A percentile compares a stretch with the other conserved stretches of the same genome.
Evolutionary conservation across 2,329 filamentous ascomycete genomes (phyloP).

Genomic region (Talaromyces sp.): DNA sequence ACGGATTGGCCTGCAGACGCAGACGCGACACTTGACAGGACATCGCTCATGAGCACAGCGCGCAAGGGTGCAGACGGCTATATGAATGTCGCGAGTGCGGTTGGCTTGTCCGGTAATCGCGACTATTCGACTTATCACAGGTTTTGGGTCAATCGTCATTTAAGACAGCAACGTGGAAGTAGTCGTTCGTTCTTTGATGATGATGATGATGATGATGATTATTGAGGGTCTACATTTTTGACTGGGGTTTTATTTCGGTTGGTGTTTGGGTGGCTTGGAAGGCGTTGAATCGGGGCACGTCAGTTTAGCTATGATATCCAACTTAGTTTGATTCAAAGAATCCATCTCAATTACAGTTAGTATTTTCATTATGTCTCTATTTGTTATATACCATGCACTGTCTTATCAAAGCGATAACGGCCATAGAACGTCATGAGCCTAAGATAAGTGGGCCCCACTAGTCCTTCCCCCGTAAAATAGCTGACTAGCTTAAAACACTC

Average conservation of each 20-base stretch:
- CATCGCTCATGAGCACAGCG: slow-evolving; percentile 30
- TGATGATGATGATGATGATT: neutral
- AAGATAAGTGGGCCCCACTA: neutral
- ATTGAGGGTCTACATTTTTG: neutral
- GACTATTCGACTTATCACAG: slow-evolving; percentile 44
- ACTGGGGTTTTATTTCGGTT: neutral
- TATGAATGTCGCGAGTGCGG: slow-evolving; percentile 42
- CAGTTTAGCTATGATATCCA: neutral
- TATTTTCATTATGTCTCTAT: too few species aligned
- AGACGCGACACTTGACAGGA: slow-evolving; percentile 26
- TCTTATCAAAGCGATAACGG: neutral
- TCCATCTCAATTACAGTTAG: too few species aligned
- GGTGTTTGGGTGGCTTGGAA: neutral
- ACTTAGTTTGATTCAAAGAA: neutral
- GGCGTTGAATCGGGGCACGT: neutral
- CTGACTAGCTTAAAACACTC: neutral
- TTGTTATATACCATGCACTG: too few species aligned
- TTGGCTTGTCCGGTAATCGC: slow-evolving; percentile 39
- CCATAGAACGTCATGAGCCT: neutral
- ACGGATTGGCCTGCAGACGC: slow-evolving; percentile 38
- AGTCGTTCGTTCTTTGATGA: neutral
- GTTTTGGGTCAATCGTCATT: slow-evolving; percentile 30
- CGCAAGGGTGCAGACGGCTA: slow-evolving; percentile 38
- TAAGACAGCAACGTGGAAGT: neutral
- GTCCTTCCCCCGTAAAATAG: neutral